Base-by-base conservation (phyloP, 345 rosid species). In the Melaleuca quinquenervia region DNA sequence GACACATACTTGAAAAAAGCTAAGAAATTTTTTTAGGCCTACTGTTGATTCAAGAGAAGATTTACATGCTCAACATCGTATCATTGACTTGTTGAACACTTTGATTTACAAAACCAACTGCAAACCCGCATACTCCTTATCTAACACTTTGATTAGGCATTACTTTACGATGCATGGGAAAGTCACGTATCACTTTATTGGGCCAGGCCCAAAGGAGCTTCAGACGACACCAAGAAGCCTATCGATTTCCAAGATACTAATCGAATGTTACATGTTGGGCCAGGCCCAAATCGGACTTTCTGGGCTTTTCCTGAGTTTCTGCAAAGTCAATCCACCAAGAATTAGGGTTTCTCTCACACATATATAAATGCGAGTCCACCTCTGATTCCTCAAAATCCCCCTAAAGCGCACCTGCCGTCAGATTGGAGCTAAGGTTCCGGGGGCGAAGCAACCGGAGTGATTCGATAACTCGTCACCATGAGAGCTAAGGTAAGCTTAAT, bases 401-500 rank as follows among this genome's bases (percentile, higher is more conserved):
- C 10, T 5, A n/a, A 84, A 8, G 50, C 49, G 45, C 52, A 10
- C 1, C 76, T 3, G 45, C 83, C 29, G 83, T 45, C 13, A 27
- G 44, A 54, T 49, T 29, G 54, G 78, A 52, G 53, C 11, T 83
- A 87, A 87, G 91, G 88, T 88, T 90, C 56, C 49, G 84, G 29
- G 83, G 82, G 41, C 44, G 44, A 54, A 14, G 56, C 62, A 1
- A 75, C n/a, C 52, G 53, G 58, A 16, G 48, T 85, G 52, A 27
- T 44, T 45, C 58, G 58, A 18, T 26, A 26, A 14, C 11, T 85
- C 84, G 74, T 82, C 89, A 83, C 88, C 90, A 95, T 95, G 98
- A 95, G 99, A 89, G 98, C 99, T 32, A 96, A 96, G 98, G 99
- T 95, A 83, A 84, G 26, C 41, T 10, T 49, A 11, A 52, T 75